phyloP scores from a whole-genome alignment of 169 alveolate species.

The Cryptosporidium baileyi region DNA sequence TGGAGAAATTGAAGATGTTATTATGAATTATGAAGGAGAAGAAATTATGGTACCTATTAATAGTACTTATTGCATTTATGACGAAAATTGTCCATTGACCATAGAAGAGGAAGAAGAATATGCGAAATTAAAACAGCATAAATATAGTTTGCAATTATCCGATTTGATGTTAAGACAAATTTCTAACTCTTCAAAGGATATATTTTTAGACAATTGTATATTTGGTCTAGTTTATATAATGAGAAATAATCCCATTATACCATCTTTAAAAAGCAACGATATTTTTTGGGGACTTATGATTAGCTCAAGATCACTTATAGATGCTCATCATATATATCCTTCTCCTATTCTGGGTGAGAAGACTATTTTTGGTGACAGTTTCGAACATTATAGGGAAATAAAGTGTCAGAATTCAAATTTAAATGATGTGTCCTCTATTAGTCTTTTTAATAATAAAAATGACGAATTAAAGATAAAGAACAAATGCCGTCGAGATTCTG shows the following conservation, averaged over 20 bases:
- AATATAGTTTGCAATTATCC: constrained; percentile 47
- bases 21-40: constrained; percentile 22
- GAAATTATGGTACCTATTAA: constrained; percentile 34
- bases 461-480: no score
- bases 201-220: constrained; percentile 46
- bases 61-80: constrained; percentile 35
- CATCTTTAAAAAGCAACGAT: constrained; percentile 16
- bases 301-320: constrained; percentile 43
- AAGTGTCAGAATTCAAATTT: not conserved
- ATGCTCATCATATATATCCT: constrained; percentile 58
- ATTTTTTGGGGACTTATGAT: constrained; percentile 59
- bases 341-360: constrained; percentile 48
- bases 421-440: no score
- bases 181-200: constrained; percentile 14
- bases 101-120: constrained; percentile 58
- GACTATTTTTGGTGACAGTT: constrained; percentile 36
- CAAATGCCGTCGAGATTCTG: constrained; percentile 1
- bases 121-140: constrained; percentile 25
- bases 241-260: constrained; percentile 13
- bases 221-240: constrained; percentile 45
- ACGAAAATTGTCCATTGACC: constrained; percentile 34
- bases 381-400: constrained; percentile 7
- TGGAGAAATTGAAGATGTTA: constrained; percentile 32
- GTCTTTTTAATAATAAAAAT: not conserved
- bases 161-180: constrained; percentile 44